A percentile compares a stretch with the other conserved stretches of the same genome.
These are phyloP conservation scores for Ustilago lituana DNA, from an alignment of 1,284 basidiomycete genomes.

Conservation along the genomic window DNA sequence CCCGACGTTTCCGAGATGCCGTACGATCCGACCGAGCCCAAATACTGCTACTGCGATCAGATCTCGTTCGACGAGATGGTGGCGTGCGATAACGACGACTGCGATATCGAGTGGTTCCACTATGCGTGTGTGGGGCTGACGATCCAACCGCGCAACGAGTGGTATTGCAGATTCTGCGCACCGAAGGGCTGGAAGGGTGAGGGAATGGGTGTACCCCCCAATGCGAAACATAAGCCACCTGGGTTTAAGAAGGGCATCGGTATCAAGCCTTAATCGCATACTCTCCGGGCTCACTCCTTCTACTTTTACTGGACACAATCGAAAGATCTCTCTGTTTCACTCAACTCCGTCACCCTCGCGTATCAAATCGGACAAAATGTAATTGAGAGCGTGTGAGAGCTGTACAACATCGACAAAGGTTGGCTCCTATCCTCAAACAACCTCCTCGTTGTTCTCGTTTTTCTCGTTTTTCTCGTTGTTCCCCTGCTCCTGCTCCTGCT, in stretches of 20 bases:
- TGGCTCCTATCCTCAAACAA: background rate
- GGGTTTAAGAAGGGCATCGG: slow-evolving; percentile 29
- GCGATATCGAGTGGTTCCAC: slow-evolving; percentile 69
- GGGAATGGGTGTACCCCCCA: slow-evolving; percentile 43
- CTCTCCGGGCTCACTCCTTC: background rate
- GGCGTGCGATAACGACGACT: slow-evolving; percentile 70
- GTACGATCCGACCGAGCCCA: slow-evolving; percentile 69
- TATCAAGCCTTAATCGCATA: slow-evolving; percentile 10
- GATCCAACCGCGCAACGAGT: slow-evolving; percentile 50
- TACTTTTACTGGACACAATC: background rate
- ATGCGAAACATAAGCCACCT: slow-evolving; percentile 27
- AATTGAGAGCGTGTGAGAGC: no score
- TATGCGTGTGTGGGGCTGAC: slow-evolving; percentile 60
- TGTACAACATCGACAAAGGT: no score
- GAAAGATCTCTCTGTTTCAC: no score
- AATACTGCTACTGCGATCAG: slow-evolving; percentile 71
- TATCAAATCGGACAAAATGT: no score
- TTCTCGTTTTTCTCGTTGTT: no score
- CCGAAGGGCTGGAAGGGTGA: slow-evolving; percentile 56
- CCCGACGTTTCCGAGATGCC: slow-evolving; percentile 52
- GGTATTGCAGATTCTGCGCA: slow-evolving; percentile 66
- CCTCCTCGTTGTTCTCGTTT: no score
- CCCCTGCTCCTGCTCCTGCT: background rate
- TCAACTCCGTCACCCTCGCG: no score
- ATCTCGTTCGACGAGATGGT: slow-evolving; percentile 69